Evolutionary conservation across 2,329 filamentous ascomycete species (phyloP).

Genomic region (Talaromyces sp.): DNA sequence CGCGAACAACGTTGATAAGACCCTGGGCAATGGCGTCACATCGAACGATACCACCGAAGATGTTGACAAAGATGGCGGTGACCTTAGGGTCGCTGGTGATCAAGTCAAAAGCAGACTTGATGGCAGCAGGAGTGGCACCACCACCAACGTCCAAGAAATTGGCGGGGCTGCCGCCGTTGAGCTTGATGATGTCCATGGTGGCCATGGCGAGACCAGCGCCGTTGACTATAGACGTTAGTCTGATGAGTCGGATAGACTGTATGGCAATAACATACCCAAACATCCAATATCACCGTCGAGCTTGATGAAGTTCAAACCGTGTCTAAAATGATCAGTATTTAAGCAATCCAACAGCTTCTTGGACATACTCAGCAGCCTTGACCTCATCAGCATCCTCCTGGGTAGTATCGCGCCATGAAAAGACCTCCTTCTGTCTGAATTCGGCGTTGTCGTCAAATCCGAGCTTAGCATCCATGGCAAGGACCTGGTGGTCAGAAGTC

Average conservation of each 20-base stretch:
- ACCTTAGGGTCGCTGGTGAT: constrained; percentile 99
- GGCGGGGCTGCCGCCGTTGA: constrained; percentile 91
- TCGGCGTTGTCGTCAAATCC: constrained; percentile 98
- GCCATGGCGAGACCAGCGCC: constrained; percentile 99
- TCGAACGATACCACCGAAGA: constrained; percentile 97
- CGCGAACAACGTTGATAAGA: constrained; percentile 89
- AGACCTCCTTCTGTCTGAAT: constrained; percentile 96
- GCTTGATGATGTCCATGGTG: constrained; percentile 99
- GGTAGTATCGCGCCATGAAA: constrained; percentile 85
- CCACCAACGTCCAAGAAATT: constrained; percentile 99
- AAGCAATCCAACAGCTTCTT: background rate
- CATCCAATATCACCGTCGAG: constrained; percentile 98
- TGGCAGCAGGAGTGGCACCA: constrained; percentile 92
- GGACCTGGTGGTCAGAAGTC: constrained; percentile 95
- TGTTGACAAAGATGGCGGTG: constrained; percentile 99
- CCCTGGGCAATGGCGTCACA: constrained; percentile 97
- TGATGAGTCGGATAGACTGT: too few species aligned
- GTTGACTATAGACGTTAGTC: constrained; percentile 61
- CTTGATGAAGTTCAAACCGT: constrained; percentile 99
- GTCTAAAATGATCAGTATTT: constrained; percentile 27
- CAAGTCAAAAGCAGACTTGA: constrained; percentile 95
- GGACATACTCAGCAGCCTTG: constrained; percentile 76
- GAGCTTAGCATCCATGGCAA: constrained; percentile 99
- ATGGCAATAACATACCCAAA: constrained; percentile 49
- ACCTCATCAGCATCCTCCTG: constrained; percentile 98